Evolutionary conservation across 495 filamentous ascomycete genomes (phyloP), one percentile per base, ranked within the genome.

Genomic region (Venustampulla echinocandica): DNA sequence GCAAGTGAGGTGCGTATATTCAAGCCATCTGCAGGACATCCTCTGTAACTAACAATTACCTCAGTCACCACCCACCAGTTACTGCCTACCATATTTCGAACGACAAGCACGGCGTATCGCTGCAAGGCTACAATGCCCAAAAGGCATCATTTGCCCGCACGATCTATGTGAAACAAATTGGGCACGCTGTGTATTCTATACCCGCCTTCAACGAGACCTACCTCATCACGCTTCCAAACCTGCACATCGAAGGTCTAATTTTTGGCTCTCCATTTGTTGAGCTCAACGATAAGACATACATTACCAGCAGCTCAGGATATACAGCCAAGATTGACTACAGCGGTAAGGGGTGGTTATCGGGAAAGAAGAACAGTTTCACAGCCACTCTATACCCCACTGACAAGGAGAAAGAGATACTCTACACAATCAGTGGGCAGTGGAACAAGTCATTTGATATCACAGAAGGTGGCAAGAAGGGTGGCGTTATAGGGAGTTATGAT

Each of bases 91-190:
- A 79, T 43, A 96, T 99, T 58, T 81, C 75, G 61, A 97, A 99
- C 62, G 65, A 82, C 17, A 77, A 89, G 48, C 77, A 90, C 47
- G 85, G 87, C 20, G 78, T 99, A 23, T 80, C 82, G 67, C 73
- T 99, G 3, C 79, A 96, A 74, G 92, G 92, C 48, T 99, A 97
- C 68, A 97, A 97, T 59, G 93, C 85, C 15, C 93, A 97, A 62
- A 97, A 96, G 62, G 92, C 92, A 5, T 90, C 85, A 11, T 95
- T 97, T 62, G 84, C 85, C 21, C 81, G 85, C 36, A 94, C 90
- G 17, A 99, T 99, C 66, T 81, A 90, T 55, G 82, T 99, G 59
- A 95, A 92, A 69, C 92, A 99, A 71, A 84, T 99, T 63, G 92
- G 92, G 40, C 93, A 99, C 57, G 90, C 92, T 18, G 66, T 93